A percentile compares a stretch with the other conserved stretches of the same genome.
These are phyloP conservation scores for Pseudopithomyces chartarum DNA, from an alignment of 2,329 filamentous ascomycete genomes.

Conservation along the genomic window DNA sequence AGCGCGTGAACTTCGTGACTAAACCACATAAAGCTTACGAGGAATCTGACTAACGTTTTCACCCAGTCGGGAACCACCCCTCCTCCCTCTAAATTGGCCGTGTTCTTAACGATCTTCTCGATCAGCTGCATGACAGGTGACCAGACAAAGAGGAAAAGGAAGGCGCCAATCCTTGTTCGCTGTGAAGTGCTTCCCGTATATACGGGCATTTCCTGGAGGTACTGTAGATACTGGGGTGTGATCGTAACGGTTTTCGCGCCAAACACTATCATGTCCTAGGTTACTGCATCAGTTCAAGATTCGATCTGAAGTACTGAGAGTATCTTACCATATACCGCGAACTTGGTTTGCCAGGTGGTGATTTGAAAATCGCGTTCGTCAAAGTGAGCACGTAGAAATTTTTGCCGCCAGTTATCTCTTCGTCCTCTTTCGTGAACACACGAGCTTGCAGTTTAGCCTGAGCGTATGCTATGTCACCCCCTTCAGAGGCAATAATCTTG, in stretches of 20 bases:
- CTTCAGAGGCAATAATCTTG: conserved; percentile 22
- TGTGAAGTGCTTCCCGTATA: background rate
- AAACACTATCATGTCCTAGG: conserved; percentile 4
- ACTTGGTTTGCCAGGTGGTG: conserved; percentile 9
- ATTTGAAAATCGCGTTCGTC: background rate
- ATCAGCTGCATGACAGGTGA: conserved; percentile 7
- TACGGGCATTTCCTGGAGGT: background rate
- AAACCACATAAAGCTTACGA: too few relatives aligned
- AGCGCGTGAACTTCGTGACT: too few relatives aligned
- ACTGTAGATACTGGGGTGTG: conserved; percentile 6
- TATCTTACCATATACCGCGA: conserved; percentile 13
- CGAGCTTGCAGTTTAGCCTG: too few relatives aligned
- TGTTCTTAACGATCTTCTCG: conserved; percentile 9
- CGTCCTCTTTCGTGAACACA: background rate
- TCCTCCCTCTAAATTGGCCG: too few relatives aligned
- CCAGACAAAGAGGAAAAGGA: conserved; percentile 9
- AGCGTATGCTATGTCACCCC: conserved; percentile 20
- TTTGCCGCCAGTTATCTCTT: background rate
- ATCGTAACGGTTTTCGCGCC: background rate
- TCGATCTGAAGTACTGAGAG: background rate
- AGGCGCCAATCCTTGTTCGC: conserved; percentile 6
- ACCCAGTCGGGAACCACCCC: too few relatives aligned
- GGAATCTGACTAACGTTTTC: too few relatives aligned
- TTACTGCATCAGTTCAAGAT: background rate
- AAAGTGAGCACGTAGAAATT: background rate